Evolutionary conservation across 2,329 filamentous ascomycete genomes (phyloP).

Genomic region (Stachybotrys elegans): DNA sequence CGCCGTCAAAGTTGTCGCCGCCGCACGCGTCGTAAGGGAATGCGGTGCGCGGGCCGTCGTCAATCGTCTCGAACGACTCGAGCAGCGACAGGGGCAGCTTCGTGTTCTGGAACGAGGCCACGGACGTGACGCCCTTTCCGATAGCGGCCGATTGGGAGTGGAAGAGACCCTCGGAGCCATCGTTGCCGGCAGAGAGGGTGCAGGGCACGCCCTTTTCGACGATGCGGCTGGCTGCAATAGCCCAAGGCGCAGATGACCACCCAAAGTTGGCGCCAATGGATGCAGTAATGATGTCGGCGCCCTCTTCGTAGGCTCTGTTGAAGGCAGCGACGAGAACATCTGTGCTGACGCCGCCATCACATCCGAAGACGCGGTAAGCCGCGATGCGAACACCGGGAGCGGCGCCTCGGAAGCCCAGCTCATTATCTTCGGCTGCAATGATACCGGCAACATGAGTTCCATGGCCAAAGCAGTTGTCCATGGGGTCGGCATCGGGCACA

Average conservation of each 20-base stretch:
- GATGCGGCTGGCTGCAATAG: neutral
- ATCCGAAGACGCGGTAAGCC: slow-evolving; percentile 50
- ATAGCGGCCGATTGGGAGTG: slow-evolving; percentile 8
- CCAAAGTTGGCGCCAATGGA: slow-evolving; percentile 31
- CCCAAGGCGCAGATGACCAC: neutral
- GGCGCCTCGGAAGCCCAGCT: slow-evolving; percentile 46
- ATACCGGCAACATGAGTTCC: slow-evolving; percentile 56
- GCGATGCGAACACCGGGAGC: slow-evolving; percentile 49
- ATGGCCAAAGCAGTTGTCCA: slow-evolving; percentile 46
- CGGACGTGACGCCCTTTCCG: slow-evolving; percentile 8
- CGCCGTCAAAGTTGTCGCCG: slow-evolving; percentile 2
- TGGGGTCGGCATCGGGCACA: slow-evolving; percentile 41
- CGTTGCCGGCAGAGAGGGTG: neutral
- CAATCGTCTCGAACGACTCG: slow-evolving; percentile 11
- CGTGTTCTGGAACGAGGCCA: slow-evolving; percentile 11
- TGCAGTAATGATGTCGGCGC: slow-evolving; percentile 46
- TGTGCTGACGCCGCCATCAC: slow-evolving; percentile 37
- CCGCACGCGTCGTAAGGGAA: slow-evolving; percentile 37
- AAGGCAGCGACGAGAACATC: slow-evolving; percentile 53
- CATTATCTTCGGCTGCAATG: slow-evolving; percentile 48
- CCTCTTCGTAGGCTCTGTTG: slow-evolving; percentile 50
- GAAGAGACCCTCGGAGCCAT: slow-evolving; percentile 7
- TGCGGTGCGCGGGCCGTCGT: slow-evolving; percentile 15
- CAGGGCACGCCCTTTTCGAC: neutral
- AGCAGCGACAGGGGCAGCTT: neutral